Evolutionary conservation across 202 grass and related monocot genomes (phyloP).

Genomic region (Eragrostis tef): DNA sequence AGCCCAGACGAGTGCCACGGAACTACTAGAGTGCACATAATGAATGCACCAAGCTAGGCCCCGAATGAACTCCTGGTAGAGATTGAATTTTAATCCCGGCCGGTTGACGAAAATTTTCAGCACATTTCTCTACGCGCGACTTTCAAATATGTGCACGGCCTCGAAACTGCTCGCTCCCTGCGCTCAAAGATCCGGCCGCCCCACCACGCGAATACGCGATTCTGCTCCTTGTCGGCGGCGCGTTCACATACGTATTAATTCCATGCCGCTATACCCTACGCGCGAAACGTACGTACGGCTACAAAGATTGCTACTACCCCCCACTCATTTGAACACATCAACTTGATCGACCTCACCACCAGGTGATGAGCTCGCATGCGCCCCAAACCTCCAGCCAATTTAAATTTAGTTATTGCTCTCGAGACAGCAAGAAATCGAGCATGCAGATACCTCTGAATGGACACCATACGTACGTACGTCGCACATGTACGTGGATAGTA

Average conservation of each 20-base stretch:
- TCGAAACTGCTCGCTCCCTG: not conserved
- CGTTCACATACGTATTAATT: not conserved
- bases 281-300: not conserved
- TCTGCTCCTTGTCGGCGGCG: not conserved
- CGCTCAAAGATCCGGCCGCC: not conserved
- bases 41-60: not conserved
- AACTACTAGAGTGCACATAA: not conserved
- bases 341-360: too few relatives aligned
- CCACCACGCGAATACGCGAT: not conserved
- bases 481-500: not conserved
- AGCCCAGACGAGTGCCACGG: not conserved
- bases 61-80: too few relatives aligned
- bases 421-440: not conserved
- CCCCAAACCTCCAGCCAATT: too few relatives aligned
- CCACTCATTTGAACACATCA: too few relatives aligned
- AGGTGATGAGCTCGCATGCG: too few relatives aligned
- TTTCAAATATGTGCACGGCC: not conserved
- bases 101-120: not conserved
- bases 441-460: not conserved
- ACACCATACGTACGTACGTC: not conserved
- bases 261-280: not conserved
- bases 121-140: not conserved
- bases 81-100: too few relatives aligned
- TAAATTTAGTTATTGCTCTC: not conserved
- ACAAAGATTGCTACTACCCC: too few relatives aligned